Evolutionary conservation across 305 asterid species (phyloP), one percentile per base, ranked within the genome.

Genomic region (Rubia tinctorum): DNA sequence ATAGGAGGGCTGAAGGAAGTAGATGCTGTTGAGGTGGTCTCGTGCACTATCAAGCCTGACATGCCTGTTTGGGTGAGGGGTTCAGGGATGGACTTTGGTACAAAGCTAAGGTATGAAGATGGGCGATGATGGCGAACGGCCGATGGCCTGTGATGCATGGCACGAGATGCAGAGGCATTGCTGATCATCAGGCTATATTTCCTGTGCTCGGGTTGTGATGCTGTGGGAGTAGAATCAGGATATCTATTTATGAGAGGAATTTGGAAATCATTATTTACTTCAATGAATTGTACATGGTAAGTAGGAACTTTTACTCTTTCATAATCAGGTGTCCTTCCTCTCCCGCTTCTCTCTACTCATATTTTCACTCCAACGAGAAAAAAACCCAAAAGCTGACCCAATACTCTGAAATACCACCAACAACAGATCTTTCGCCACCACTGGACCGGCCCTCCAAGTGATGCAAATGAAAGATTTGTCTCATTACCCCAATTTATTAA

Each of bases 51-150:
- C 10, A 79, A 84, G 72, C 80, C 81, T 5, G 92, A 86, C 20
- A 78, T 70, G 8, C 83, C 75, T 66, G 87, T 92, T 69, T 92
- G 94, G 94, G 89, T 92, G 71, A 86, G 95, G 76, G 98, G 97
- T 43, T 44, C 73, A 14, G 90, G 93, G 42, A 72, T 92, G 61
- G 87, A 90, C 76, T 80, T 90, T 79, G 68, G 43, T 42, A 86
- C 96, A 6, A 53, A 74, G 40, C 75, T 89, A 62, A 88, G 89
- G 80, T 87, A 90, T 39, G 94, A 93, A 82, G 96, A 86, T 55
- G 93, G 90, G 25, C 27, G 76, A 80, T 63, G 82, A 77, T 75
- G 81, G 78, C 64, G 73, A 77, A 72, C 75, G 77, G 58, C 75
- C 75, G 74, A 71, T 60, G 72, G 30, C 64, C 17, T 76, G 82